Percentiles rank a stretch among this genome's conserved stretches.
phyloP scores from a whole-genome alignment of 768 basidiomycete genomes.

The Amanita muscaria region DNA sequence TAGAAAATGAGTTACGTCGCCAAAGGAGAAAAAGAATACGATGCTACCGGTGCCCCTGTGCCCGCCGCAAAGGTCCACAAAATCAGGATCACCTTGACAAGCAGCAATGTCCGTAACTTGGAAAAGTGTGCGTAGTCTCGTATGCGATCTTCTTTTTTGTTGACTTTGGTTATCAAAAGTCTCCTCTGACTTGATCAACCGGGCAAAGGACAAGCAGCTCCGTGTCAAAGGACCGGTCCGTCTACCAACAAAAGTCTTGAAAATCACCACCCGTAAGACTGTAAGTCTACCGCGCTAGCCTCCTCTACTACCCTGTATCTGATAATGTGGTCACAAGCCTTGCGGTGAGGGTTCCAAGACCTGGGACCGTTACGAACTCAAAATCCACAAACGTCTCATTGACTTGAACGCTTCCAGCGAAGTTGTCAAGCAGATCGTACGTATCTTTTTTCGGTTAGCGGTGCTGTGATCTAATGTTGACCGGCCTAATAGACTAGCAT shows the following conservation, averaged over 20 bases:
- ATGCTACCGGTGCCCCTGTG: slow-evolving; percentile 80
- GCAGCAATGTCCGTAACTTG: slow-evolving; percentile 94
- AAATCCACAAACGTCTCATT: slow-evolving; percentile 98
- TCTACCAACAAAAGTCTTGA: slow-evolving; percentile 97
- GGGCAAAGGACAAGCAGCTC: slow-evolving; percentile 99
- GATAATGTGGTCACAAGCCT: slow-evolving; percentile 42
- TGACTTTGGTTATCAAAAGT: slow-evolving; percentile 38
- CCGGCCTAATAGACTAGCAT: slow-evolving; percentile 91
- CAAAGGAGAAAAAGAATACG: slow-evolving; percentile 97
- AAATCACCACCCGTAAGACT: slow-evolving; percentile 99
- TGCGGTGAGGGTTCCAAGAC: slow-evolving; percentile 99
- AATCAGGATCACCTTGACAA: slow-evolving; percentile 98
- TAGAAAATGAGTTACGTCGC: slow-evolving; percentile 94
- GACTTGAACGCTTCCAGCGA: slow-evolving; percentile 98
- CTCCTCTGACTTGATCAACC: slow-evolving; percentile 92
- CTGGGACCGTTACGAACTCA: slow-evolving; percentile 99
- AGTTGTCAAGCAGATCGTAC: slow-evolving; percentile 98
- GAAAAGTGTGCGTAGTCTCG: slow-evolving; percentile 76
- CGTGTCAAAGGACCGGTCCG: slow-evolving; percentile 98
- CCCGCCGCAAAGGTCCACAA: slow-evolving; percentile 94
- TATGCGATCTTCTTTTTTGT: not conserved
- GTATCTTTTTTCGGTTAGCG: no score
- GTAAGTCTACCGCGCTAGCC: slow-evolving; percentile 36
- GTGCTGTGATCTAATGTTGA: no score
- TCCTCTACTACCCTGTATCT: not conserved